Evolutionary conservation across 192 early-diverging fungal genomes (phyloP).

Genomic region (Borealophlyctis nickersoniae): DNA sequence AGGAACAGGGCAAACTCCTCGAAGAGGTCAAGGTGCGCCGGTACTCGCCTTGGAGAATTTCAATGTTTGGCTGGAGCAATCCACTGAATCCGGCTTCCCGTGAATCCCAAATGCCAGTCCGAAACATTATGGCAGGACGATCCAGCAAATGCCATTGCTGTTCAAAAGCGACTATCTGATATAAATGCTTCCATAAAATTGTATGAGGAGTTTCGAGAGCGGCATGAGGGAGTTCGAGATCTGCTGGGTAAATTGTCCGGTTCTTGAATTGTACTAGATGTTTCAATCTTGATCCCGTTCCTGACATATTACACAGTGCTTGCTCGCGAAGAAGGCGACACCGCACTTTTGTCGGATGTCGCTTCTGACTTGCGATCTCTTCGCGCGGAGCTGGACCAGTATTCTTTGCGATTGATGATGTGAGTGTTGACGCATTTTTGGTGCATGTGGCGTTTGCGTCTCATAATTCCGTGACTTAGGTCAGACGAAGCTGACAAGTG

Average conservation of each 20-base stretch:
- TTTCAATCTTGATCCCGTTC: neutral
- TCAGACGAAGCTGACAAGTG: constrained; percentile 40
- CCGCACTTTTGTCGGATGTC: constrained; percentile 28
- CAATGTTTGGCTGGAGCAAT: neutral
- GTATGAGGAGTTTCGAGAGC: constrained; percentile 17
- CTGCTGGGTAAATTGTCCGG: constrained; percentile 21
- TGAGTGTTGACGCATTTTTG: constrained; percentile 5
- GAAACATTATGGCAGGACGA: constrained; percentile 39
- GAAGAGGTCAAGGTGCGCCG: constrained; percentile 24
- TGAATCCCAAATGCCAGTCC: constrained; percentile 1
- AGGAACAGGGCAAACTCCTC: constrained; percentile 1
- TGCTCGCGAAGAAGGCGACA: constrained; percentile 42
- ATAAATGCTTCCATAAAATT: constrained; percentile 32
- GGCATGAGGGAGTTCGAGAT: constrained; percentile 19
- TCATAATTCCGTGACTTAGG: constrained; percentile 17
- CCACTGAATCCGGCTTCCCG: neutral
- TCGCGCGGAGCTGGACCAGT: constrained; percentile 28
- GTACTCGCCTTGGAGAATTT: neutral
- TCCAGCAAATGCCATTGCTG: constrained; percentile 32
- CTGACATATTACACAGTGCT: constrained; percentile 18
- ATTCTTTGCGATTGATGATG: constrained; percentile 45
- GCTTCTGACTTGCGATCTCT: constrained; percentile 30
- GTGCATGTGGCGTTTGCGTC: neutral
- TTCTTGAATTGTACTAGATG: neutral
- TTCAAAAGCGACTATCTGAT: constrained; percentile 33